Evolutionary conservation across 202 grass and related monocot species (phyloP).

Genomic region (Saccharum hybrid): DNA sequence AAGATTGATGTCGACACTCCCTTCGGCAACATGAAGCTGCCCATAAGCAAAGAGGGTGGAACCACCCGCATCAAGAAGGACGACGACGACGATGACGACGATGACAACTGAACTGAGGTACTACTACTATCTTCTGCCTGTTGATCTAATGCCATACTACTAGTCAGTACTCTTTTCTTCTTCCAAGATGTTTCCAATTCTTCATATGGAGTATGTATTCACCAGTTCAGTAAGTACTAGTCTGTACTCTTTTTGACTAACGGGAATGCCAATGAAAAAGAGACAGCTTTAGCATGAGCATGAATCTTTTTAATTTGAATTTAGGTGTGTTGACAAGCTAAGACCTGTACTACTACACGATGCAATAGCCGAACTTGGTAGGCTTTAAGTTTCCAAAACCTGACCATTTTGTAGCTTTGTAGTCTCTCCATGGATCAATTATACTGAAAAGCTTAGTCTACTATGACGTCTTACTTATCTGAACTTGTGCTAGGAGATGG

Average conservation of each 20-base stretch:
- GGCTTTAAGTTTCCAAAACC: neutral
- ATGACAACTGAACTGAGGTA: conserved; percentile 33
- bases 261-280: neutral
- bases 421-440: neutral
- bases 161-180: neutral
- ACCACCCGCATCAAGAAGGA: conserved; percentile 91
- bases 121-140: neutral
- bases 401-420: neutral
- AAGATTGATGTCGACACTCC: conserved; percentile 92
- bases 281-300: neutral
- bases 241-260: neutral
- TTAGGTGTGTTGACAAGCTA: neutral
- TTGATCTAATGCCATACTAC: neutral
- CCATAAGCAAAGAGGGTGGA: conserved; percentile 88
- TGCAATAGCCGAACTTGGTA: neutral
- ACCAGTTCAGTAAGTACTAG: neutral
- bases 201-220: neutral
- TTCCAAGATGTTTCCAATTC: neutral
- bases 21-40: conserved; percentile 91
- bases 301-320: neutral
- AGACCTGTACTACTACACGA: neutral
- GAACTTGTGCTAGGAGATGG: neutral
- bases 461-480: neutral
- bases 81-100: conserved; percentile 59
- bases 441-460: neutral